Evolutionary conservation across 2,329 filamentous ascomycete genomes (phyloP), one percentile per base, ranked within the genome.

Genomic region (Dryadomyces sulphureus): DNA sequence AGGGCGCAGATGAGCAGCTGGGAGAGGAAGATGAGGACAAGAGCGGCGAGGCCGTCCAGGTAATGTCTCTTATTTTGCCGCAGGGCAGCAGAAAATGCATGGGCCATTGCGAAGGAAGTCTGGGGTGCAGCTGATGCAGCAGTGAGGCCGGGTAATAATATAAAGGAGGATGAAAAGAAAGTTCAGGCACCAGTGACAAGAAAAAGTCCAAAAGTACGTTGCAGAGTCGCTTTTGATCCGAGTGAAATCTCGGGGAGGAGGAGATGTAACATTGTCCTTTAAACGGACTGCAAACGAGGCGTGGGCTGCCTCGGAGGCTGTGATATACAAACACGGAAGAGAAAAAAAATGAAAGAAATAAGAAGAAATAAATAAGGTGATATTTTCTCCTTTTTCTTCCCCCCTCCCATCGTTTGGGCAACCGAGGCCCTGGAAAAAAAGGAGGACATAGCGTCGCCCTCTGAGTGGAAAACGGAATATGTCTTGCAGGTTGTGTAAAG

Each of bases 1-100:
- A 72, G 55, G 2, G 59, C 63, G 55, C 65, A 70, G 19, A 71
- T 68, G 27, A 68, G 51, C n/a, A 72, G 50, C 52, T 73, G 65
- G 47, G 65, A 64, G 16, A 56, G 21, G 2, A 69, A 50, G 36
- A 63, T 68, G 7, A 71, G 57, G 7, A 62, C 24, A 2, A 59
- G 51, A 9, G 67, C 59, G 14, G 59, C 53, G 7, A 62, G 14
- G 20, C 67, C 54, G 22, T 60, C 52, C 9, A 8, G 25, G 22
- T 50, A 55, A 5, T 11, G 32, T 5, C 41, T 30, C 22, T 30
- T 25, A 25, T 46, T 42, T 4, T 43, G 32, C 8, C 20, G 21
- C 16, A 44, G n/a, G 4, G 17, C 17, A 36, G 34, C 34, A 11
- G 11, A 7, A 7, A 36, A 16, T 36, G 7, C n/a, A n/a, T n/a